A percentile compares a stretch with the other conserved stretches of the same genome.
Conservation (phyloP, 1,139 yeast species). For the Sugiyamaella grinbergsii region DNA sequence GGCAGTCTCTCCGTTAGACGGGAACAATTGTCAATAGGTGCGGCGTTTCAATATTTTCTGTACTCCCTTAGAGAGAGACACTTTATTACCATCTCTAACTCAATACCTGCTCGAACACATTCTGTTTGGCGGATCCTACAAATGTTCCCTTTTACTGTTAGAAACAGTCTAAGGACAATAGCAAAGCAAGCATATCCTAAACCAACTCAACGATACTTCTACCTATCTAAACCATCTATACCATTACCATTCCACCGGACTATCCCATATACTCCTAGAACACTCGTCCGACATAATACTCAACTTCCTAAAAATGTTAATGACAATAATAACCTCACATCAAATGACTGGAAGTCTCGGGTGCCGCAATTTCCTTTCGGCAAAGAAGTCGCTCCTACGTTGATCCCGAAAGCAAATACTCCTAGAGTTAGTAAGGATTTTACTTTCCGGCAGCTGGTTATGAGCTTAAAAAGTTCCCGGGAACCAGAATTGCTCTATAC, state of each 20-base stretch:
- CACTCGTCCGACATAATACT: constrained; percentile 19
- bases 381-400: constrained; percentile 66
- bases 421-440: constrained; percentile 66
- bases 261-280: constrained; percentile 1
- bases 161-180: no score
- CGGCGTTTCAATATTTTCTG: no score
- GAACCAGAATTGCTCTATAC: constrained; percentile 78
- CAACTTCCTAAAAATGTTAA: constrained; percentile 35
- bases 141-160: no score
- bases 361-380: constrained; percentile 63
- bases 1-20: no score
- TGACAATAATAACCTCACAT: constrained; percentile 30
- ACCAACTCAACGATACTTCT: no score
- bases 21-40: no score
- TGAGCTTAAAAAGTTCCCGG: constrained; percentile 55
- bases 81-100: no score
- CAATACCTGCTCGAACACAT: no score
- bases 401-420: constrained; percentile 54
- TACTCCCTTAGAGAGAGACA: no score
- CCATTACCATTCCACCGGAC: background rate
- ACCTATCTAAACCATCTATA: no score
- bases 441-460: constrained; percentile 64
- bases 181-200: no score
- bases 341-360: constrained; percentile 40
- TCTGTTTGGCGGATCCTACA: no score